Evolutionary conservation across 192 early-diverging fungal species (phyloP).

Genomic region (Coemansia furcata): DNA sequence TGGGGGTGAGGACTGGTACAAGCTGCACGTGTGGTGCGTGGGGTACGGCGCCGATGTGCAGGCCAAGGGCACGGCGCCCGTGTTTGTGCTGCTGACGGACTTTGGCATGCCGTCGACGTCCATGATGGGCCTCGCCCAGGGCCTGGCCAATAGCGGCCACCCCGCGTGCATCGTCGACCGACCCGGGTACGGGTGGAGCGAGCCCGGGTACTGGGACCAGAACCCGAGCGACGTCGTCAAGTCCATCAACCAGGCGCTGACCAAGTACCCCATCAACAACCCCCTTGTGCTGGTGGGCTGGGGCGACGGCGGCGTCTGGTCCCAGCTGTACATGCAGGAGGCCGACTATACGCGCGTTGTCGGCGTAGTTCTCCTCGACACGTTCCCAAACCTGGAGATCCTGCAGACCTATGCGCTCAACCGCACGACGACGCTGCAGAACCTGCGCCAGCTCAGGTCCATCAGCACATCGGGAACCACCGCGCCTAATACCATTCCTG

Average conservation of each 20-base stretch:
- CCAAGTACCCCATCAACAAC: conserved; percentile 42
- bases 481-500: background rate
- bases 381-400: conserved; percentile 50
- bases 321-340: conserved; percentile 53
- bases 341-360: conserved; percentile 44
- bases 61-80: conserved; percentile 18
- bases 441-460: conserved; percentile 43
- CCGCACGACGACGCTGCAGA: conserved; percentile 50
- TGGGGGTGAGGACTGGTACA: conserved; percentile 43
- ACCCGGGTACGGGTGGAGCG: conserved; percentile 58
- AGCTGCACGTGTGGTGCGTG: conserved; percentile 51
- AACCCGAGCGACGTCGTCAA: conserved; percentile 50
- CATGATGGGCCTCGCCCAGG: conserved; percentile 46
- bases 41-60: conserved; percentile 14
- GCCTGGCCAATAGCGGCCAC: conserved; percentile 35
- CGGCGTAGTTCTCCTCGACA: conserved; percentile 52
- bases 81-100: conserved; percentile 50
- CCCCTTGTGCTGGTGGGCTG: conserved; percentile 51
- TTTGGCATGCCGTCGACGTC: conserved; percentile 54
- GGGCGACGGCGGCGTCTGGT: conserved; percentile 57
- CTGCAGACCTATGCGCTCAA: conserved; percentile 53
- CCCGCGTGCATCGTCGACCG: conserved; percentile 52
- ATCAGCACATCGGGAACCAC: background rate
- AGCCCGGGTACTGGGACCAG: conserved; percentile 53
- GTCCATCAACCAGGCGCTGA: conserved; percentile 49